These are phyloP conservation scores for Cercospora brassicicola DNA, from an alignment of 2,329 filamentous ascomycete genomes.

Conservation along the genomic window DNA sequence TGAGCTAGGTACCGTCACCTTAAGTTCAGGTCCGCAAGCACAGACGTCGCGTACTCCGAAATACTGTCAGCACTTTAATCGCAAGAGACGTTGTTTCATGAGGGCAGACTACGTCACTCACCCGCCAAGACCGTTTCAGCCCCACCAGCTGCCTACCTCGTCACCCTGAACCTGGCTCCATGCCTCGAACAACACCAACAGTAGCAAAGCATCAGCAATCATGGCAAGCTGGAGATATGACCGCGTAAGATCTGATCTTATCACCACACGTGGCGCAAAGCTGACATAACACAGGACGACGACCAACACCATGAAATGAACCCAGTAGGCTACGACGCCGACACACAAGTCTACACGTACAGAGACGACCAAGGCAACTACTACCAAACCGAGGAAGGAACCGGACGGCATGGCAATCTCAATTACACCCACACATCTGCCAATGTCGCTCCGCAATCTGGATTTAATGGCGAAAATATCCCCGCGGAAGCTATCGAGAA, in stretches of 20 bases:
- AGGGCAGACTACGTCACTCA: not conserved
- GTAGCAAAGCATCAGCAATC: not conserved
- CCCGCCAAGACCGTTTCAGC: not conserved
- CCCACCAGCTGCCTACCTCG: not conserved
- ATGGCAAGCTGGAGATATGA: conserved; percentile 13
- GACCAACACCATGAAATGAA: conserved; percentile 15
- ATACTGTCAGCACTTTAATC: not conserved
- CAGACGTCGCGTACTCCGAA: not conserved
- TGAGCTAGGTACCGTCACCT: not conserved
- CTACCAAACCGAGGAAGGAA: conserved; percentile 18
- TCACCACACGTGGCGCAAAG: not conserved
- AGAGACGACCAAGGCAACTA: conserved; percentile 13
- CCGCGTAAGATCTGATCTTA: not conserved
- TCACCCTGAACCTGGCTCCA: not conserved
- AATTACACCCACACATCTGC: conserved; percentile 10
- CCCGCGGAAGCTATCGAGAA: not conserved
- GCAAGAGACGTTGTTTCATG: not conserved
- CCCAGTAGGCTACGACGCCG: conserved; percentile 25
- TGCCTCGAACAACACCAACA: not conserved
- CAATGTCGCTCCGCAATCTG: conserved; percentile 8
- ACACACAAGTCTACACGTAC: conserved; percentile 23
- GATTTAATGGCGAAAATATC: conserved; percentile 7
- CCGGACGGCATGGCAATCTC: conserved; percentile 18
- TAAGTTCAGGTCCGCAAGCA: not conserved
- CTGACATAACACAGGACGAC: conserved; percentile 9